Conservation (phyloP, 192 early-diverging fungal species). For the Rhizoclosmatium sp. region DNA sequence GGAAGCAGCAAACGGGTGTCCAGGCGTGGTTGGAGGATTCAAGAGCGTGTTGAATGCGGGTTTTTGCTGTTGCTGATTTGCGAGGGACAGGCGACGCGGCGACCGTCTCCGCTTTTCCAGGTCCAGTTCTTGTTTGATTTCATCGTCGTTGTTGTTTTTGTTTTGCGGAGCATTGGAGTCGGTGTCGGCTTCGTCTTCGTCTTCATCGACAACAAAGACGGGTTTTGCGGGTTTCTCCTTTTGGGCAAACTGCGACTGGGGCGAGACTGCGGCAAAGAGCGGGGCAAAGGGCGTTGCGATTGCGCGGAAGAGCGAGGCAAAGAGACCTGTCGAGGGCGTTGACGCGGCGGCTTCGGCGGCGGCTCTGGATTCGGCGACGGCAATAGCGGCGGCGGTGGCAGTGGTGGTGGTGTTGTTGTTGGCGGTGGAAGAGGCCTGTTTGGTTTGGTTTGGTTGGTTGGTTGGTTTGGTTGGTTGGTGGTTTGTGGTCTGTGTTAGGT, state of each 20-base stretch:
- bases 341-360: not conserved
- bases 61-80: not conserved
- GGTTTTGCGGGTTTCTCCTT: not conserved
- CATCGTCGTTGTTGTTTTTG: not conserved
- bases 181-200: not conserved
- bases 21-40: too few species aligned
- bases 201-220: not conserved
- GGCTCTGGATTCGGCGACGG: not conserved
- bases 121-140: too few species aligned
- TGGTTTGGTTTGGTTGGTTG: too few species aligned
- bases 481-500: too few species aligned
- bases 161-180: not conserved
- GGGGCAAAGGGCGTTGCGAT: slow-evolving; percentile 4
- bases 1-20: too few species aligned
- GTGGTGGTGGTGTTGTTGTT: too few species aligned
- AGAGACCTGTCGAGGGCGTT: not conserved
- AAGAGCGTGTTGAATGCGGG: not conserved
- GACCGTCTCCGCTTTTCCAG: not conserved
- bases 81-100: not conserved
- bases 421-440: too few species aligned
- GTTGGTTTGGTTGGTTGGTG: too few species aligned
- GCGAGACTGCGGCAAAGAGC: not conserved
- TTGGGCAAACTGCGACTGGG: not conserved
- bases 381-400: not conserved
- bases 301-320: slow-evolving; percentile 14